Percentiles rank a stretch among this genome's conserved stretches.
Conservation (phyloP, 148 eudicot genomes). For the Vaccinium myrtillus region DNA sequence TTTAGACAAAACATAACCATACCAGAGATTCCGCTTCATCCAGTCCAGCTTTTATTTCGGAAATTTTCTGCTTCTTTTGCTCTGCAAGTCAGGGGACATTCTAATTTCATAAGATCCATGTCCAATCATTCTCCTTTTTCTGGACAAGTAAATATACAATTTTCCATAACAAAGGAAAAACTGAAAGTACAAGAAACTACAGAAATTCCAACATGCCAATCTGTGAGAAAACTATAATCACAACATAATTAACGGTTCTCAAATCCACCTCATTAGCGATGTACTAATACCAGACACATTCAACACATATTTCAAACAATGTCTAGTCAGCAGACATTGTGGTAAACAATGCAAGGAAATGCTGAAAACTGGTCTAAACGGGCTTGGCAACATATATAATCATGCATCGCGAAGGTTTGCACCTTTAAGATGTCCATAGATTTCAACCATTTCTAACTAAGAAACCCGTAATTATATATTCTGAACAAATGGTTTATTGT, state of each 20-base stretch:
- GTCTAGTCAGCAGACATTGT: neutral
- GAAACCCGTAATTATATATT: neutral
- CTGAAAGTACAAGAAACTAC: neutral
- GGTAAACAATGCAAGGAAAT: neutral
- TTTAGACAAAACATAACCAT: constrained; percentile 4
- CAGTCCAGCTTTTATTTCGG: constrained; percentile 45
- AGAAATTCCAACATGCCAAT: neutral
- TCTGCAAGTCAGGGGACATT: constrained; percentile 31
- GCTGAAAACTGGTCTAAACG: neutral
- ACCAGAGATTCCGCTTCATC: constrained; percentile 62
- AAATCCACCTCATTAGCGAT: neutral
- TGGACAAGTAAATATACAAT: neutral
- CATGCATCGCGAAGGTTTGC: neutral
- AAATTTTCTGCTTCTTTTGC: constrained; percentile 56
- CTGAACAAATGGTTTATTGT: neutral
- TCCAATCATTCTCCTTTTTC: neutral
- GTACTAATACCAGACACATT: neutral
- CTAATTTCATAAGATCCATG: neutral
- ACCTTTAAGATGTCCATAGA: neutral
- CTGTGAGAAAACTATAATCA: neutral
- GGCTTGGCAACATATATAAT: neutral
- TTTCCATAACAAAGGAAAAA: neutral
- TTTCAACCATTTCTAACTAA: neutral
- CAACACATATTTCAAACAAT: neutral
- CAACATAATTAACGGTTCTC: neutral